Conservation (phyloP, 129 eudicot species). For the Erigeron canadensis region DNA sequence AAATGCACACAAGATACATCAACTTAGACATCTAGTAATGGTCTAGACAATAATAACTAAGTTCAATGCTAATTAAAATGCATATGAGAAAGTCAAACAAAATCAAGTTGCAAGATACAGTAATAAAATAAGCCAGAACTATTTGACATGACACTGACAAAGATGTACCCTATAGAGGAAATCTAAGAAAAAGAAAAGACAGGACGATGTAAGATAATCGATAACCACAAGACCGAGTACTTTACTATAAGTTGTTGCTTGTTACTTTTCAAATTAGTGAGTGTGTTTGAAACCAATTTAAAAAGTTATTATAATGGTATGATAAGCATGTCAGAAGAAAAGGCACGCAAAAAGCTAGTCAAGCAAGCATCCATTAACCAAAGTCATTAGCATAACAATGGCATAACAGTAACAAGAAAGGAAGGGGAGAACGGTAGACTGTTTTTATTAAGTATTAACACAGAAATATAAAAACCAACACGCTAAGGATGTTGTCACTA, state of each 20-base stretch:
- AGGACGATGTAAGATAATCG: neutral
- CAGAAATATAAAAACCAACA: neutral
- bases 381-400: slow-evolving; percentile 14
- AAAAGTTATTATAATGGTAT: neutral
- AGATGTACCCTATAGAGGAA: slow-evolving; percentile 17
- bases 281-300: neutral
- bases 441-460: neutral
- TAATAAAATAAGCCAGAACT: slow-evolving; percentile 9
- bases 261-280: neutral
- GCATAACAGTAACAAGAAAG: no score
- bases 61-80: slow-evolving; percentile 9
- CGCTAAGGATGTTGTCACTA: neutral
- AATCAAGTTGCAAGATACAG: slow-evolving; percentile 9
- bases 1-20: neutral
- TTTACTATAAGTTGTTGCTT: neutral
- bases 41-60: slow-evolving; percentile 6
- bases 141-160: neutral
- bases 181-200: slow-evolving; percentile 2
- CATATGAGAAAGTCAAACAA: slow-evolving; percentile 3
- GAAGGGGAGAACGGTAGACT: neutral
- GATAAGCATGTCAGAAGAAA: neutral
- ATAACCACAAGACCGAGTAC: neutral
- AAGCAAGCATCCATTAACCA: slow-evolving; percentile 3
- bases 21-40: slow-evolving; percentile 6
- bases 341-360: slow-evolving; percentile 9